Percentiles rank a stretch among this genome's conserved stretches.
These are phyloP conservation scores for Dipteronia dyeriana DNA, from an alignment of 345 rosid genomes.

Conservation along the genomic window DNA sequence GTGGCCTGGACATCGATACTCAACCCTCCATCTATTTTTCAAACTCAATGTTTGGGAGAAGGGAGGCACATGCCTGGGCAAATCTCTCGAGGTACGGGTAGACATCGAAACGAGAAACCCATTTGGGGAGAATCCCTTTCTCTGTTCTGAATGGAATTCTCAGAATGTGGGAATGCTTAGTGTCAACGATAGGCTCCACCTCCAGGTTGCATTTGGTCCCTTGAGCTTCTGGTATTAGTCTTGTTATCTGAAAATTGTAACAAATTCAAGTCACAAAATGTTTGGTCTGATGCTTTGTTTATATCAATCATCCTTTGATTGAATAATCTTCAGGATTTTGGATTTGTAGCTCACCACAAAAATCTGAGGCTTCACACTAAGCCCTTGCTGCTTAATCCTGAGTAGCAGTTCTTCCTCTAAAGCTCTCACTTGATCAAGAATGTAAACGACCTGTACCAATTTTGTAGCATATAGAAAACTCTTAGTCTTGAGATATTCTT, in stretches of 20 bases:
- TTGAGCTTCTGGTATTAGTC: conserved; percentile 78
- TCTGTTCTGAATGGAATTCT: conserved; percentile 81
- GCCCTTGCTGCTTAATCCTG: conserved; percentile 76
- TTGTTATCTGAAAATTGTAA: conserved; percentile 44
- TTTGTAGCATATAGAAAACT: not conserved
- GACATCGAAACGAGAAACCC: conserved; percentile 92
- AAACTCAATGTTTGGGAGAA: too few species aligned
- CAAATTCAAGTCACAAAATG: not conserved
- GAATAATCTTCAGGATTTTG: not conserved
- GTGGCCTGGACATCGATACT: too few species aligned
- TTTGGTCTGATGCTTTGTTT: not conserved
- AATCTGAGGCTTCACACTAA: conserved; percentile 74
- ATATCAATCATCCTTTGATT: conserved; percentile 3
- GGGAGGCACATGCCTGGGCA: conserved; percentile 28
- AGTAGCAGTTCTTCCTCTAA: conserved; percentile 76
- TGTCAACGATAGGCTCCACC: conserved; percentile 59
- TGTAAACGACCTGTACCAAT: conserved; percentile 76
- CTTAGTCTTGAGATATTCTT: conserved; percentile 50
- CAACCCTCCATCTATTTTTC: too few species aligned
- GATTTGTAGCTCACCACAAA: conserved; percentile 59
- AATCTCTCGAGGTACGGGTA: conserved; percentile 88
- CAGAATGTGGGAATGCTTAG: conserved; percentile 76
- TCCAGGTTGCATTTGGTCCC: conserved; percentile 88
- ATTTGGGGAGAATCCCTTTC: conserved; percentile 66
- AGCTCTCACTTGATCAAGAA: conserved; percentile 96